Base-by-base conservation (phyloP, 768 basidiomycete species). In the Podaxis sp. region DNA sequence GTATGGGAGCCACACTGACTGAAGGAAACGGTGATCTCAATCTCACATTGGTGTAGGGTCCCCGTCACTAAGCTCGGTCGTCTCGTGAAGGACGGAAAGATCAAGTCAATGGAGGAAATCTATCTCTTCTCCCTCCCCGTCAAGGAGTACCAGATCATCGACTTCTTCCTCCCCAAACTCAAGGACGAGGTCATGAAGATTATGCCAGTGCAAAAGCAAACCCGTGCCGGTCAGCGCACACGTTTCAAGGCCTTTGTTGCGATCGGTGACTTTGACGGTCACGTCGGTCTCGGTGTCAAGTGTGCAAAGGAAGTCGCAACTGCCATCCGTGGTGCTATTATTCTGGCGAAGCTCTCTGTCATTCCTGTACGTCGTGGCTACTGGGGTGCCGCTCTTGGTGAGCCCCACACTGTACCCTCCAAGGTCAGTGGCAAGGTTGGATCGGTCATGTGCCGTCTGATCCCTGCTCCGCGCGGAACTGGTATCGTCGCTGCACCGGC, bases 101-200 rank as follows among this genome's bases (percentile, higher is more conserved):
- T 99, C 82, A 98, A 96, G 80, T 97, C 95, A 51, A 95, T 99
- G 86, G 97, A 99, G 75, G 97, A 99, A 75, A 98, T 98, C 78
- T 99, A 98, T 80, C 95, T 99, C 72, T 99, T 98, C 88, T 99
- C 97, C 27, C 90, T 99, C 65, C 95, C 96, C 63, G 91, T 99
- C 78, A 99, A 98, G 81, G 97, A 99, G 79, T 98, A 80, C 84
- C 97, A 99, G 79, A 97, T 99, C 77, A 90, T 99, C 83, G 97
- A 99, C 82, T 88, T 90, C 76, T 98, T 99, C 93, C 86, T 98
- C 51, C 97, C 97, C 69, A 92, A 93, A 74, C 91, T 99, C 79
- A 99, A 99, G 85, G 97, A 95, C 69, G 95, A 97, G 76, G 97
- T 99, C 66, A 99, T 99, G 97, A 96, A 95, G 77, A 98, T 99